Evolutionary conservation across 371 early-diverging fungal genomes (phyloP).

Genomic region (Mucor plumbeus): DNA sequence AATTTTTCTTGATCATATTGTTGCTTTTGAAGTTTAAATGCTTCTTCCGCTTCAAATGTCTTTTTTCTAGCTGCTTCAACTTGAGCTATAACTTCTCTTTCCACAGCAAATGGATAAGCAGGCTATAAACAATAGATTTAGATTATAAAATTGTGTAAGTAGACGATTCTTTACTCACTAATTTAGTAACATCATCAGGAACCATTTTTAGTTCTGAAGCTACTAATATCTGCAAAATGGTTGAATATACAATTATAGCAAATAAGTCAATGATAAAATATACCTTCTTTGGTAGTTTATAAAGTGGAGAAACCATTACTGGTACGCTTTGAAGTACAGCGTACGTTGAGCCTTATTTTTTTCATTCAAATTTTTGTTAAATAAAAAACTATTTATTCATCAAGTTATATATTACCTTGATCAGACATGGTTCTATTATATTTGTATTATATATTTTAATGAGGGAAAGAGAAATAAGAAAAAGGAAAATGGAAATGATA

Average conservation of each 20-base stretch:
- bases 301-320: slow-evolving; percentile 58
- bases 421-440: slow-evolving; percentile 18
- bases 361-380: not conserved
- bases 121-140: slow-evolving; percentile 19
- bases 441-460: slow-evolving; percentile 1
- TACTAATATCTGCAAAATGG: slow-evolving; percentile 32
- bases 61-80: slow-evolving; percentile 34
- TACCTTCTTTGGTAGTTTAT: slow-evolving; percentile 56
- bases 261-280: not conserved
- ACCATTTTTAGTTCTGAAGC: slow-evolving; percentile 40
- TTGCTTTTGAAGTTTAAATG: slow-evolving; percentile 5
- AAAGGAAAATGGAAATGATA: slow-evolving; percentile 2
- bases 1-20: slow-evolving; percentile 43
- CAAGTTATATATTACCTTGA: slow-evolving; percentile 13
- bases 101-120: slow-evolving; percentile 45
- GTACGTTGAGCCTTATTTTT: slow-evolving; percentile 48
- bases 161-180: slow-evolving; percentile 31
- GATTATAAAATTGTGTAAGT: not conserved
- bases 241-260: not conserved
- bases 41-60: slow-evolving; percentile 29
- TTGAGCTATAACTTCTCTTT: slow-evolving; percentile 46
- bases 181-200: slow-evolving; percentile 40
- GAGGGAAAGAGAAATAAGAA: not conserved
- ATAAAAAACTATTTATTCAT: slow-evolving; percentile 3
- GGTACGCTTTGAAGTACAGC: slow-evolving; percentile 57